A percentile compares a stretch with the other conserved stretches of the same genome.
Evolutionary conservation across 495 filamentous ascomycete genomes (phyloP).

Genomic region (Neurospora pannonica): DNA sequence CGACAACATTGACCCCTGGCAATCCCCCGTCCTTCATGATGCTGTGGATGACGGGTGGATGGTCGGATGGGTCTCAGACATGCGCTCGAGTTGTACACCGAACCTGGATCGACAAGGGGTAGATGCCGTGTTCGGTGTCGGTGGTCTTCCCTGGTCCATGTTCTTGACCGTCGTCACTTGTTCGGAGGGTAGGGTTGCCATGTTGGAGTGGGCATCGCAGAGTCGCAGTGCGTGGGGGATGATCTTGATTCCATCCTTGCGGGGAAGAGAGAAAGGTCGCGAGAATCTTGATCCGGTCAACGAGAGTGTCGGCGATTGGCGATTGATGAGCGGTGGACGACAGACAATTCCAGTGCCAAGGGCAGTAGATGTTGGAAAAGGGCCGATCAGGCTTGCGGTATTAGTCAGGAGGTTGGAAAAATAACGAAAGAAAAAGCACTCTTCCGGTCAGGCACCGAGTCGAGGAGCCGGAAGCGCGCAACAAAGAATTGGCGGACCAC

Average conservation of each 20-base stretch:
- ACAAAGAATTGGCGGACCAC: background rate
- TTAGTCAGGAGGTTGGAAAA: background rate
- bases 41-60: background rate
- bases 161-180: background rate
- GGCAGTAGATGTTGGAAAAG: slow-evolving; percentile 1
- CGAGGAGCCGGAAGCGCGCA: background rate
- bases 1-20: background rate
- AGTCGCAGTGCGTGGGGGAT: background rate
- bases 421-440: background rate
- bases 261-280: background rate
- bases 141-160: background rate
- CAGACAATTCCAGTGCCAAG: background rate
- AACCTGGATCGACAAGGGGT: background rate
- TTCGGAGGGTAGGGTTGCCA: background rate
- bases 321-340: background rate
- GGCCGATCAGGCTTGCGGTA: slow-evolving; percentile 5
- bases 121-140: background rate
- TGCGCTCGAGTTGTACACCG: background rate
- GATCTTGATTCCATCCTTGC: background rate
- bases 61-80: background rate
- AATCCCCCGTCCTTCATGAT: background rate
- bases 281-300: slow-evolving; percentile 1
- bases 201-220: background rate
- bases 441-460: background rate
- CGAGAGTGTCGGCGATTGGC: background rate